Evolutionary conservation across 306 rosid genomes (phyloP).

Genomic region (Styphnolobium japonicum): DNA sequence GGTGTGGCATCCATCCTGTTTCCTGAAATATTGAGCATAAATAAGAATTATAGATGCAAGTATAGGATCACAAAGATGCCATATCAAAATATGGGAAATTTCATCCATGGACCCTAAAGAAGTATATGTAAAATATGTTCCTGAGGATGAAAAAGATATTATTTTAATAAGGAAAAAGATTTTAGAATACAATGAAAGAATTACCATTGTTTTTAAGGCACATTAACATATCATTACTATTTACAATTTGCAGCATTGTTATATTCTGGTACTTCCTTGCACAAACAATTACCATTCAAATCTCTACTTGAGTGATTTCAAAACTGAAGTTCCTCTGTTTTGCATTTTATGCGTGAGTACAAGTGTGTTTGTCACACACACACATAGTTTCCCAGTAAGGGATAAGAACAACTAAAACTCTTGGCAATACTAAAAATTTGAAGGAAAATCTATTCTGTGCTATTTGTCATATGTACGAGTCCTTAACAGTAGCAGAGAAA

Average conservation of each 20-base stretch:
- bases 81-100: not conserved
- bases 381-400: not conserved
- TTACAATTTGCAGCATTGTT: not conserved
- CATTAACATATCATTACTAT: not conserved
- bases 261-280: not conserved
- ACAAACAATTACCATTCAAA: not conserved
- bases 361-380: not conserved
- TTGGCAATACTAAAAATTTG: not conserved
- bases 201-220: not conserved
- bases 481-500: not conserved
- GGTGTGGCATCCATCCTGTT: slow-evolving; percentile 88
- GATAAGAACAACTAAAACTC: not conserved
- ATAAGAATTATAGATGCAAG: not conserved
- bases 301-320: not conserved
- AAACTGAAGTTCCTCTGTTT: not conserved
- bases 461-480: not conserved
- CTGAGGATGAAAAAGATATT: not conserved
- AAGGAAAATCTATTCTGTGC: not conserved
- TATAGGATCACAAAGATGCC: not conserved
- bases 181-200: not conserved
- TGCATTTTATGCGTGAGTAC: not conserved
- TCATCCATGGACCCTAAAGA: not conserved
- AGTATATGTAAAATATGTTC: not conserved
- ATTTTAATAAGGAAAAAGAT: not conserved
- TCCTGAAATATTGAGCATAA: slow-evolving; percentile 39